These are phyloP conservation scores for Fusarium illudens DNA, from an alignment of 2,329 filamentous ascomycete genomes.

Conservation along the genomic window DNA sequence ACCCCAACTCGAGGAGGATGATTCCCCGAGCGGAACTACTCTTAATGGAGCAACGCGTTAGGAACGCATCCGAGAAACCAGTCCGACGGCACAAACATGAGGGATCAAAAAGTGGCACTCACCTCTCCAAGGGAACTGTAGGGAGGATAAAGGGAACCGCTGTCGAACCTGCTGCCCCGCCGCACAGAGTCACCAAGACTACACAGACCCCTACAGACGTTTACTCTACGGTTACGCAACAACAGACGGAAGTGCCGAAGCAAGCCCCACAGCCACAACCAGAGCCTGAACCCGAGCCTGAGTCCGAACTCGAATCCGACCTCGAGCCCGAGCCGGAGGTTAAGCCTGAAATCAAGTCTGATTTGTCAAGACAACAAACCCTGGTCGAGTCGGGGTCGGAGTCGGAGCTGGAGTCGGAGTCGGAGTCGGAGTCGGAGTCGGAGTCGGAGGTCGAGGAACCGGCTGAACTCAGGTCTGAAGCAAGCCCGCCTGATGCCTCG, in stretches of 20 bases:
- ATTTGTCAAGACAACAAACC: conserved; percentile 1
- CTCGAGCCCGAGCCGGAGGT: conserved; percentile 16
- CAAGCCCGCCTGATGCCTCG: conserved; percentile 4
- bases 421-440: conserved; percentile 12
- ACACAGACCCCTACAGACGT: not conserved
- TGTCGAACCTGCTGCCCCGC: conserved; percentile 45
- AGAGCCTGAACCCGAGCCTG: not conserved
- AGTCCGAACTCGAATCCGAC: conserved; percentile 16
- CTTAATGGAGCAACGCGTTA: conserved; percentile 53
- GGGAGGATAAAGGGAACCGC: conserved; percentile 59
- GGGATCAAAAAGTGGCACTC: conserved; percentile 53
- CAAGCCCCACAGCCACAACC: not conserved
- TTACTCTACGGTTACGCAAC: not conserved
- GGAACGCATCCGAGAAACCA: conserved; percentile 51
- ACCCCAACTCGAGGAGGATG: conserved; percentile 72
- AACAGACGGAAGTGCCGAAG: not conserved
- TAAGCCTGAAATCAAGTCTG: not conserved
- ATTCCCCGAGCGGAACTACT: conserved; percentile 57
- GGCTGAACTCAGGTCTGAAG: not conserved
- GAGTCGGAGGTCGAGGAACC: conserved; percentile 13
- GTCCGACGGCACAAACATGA: conserved; percentile 53
- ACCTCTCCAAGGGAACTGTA: conserved; percentile 63
- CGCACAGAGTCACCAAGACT: conserved; percentile 40
- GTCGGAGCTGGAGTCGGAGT: conserved; percentile 15
- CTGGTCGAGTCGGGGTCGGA: conserved; percentile 10